A percentile compares a stretch with the other conserved stretches of the same genome.
Conservation (phyloP, 2,329 filamentous ascomycete genomes). For the Ambrosiella beaveri region DNA sequence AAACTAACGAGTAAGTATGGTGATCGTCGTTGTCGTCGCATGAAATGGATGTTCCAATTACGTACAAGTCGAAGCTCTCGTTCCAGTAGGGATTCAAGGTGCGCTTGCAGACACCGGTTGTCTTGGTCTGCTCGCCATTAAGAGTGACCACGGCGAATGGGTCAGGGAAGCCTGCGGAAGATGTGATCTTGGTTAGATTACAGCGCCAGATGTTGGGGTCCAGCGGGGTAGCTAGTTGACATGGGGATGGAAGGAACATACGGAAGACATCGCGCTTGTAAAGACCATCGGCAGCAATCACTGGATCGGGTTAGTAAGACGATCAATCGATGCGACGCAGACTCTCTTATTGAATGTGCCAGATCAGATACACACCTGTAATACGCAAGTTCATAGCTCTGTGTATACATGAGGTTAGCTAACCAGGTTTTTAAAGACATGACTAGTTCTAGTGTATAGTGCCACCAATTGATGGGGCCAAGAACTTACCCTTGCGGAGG, state of each 20-base stretch:
- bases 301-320: slow-evolving; percentile 33
- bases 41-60: slow-evolving; percentile 8
- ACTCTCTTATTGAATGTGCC: slow-evolving; percentile 12
- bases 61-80: slow-evolving; percentile 95
- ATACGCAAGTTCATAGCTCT: slow-evolving; percentile 80
- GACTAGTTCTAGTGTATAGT: background rate
- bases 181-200: background rate
- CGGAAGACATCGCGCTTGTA: slow-evolving; percentile 99
- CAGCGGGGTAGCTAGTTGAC: background rate
- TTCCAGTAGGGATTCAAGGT: slow-evolving; percentile 99
- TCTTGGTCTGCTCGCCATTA: slow-evolving; percentile 94
- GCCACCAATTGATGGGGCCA: background rate
- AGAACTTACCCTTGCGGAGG: slow-evolving; percentile 13
- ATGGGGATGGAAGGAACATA: slow-evolving; percentile 33
- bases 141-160: slow-evolving; percentile 95
- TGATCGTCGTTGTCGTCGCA: background rate
- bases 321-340: background rate
- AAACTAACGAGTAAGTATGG: background rate
- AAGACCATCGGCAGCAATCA: slow-evolving; percentile 94
- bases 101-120: slow-evolving; percentile 92
- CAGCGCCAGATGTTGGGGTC: background rate
- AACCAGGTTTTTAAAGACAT: slow-evolving; percentile 5
- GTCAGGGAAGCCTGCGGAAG: slow-evolving; percentile 67
- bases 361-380: slow-evolving; percentile 49
- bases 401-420: slow-evolving; percentile 19